A percentile compares a stretch with the other conserved stretches of the same genome.
Conservation (phyloP, 148 eudicot genomes). For the Vaccinium darrowii region DNA sequence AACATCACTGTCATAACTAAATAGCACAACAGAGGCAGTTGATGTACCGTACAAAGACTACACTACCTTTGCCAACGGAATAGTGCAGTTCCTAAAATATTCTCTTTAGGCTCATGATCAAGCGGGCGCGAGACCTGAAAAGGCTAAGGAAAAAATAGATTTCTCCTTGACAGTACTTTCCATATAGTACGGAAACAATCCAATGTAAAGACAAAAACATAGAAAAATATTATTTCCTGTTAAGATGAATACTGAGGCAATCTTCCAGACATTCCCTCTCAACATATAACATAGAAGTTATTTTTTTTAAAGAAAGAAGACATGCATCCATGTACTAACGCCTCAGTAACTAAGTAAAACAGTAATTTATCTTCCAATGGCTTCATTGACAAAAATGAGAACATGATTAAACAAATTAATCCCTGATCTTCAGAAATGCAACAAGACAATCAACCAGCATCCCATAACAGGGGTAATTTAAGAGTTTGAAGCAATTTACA, state of each 20-base stretch:
- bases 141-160: slow-evolving; percentile 42
- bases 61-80: slow-evolving; percentile 94
- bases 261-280: background rate
- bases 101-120: slow-evolving; percentile 55
- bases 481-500: background rate
- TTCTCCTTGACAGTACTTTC: background rate
- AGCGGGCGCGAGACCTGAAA: slow-evolving; percentile 79
- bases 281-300: background rate
- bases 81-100: slow-evolving; percentile 65
- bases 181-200: background rate
- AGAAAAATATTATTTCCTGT: background rate
- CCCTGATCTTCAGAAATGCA: background rate
- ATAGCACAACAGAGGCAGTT: background rate
- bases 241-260: background rate
- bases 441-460: background rate
- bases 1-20: background rate
- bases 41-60: background rate
- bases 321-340: background rate
- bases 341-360: background rate
- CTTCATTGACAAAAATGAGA: background rate
- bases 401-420: background rate
- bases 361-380: background rate
- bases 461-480: background rate
- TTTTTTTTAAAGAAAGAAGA: background rate
- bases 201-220: background rate